Evolutionary conservation across 345 rosid genomes (phyloP).

Genomic region (Eucalyptus cloeziana): DNA sequence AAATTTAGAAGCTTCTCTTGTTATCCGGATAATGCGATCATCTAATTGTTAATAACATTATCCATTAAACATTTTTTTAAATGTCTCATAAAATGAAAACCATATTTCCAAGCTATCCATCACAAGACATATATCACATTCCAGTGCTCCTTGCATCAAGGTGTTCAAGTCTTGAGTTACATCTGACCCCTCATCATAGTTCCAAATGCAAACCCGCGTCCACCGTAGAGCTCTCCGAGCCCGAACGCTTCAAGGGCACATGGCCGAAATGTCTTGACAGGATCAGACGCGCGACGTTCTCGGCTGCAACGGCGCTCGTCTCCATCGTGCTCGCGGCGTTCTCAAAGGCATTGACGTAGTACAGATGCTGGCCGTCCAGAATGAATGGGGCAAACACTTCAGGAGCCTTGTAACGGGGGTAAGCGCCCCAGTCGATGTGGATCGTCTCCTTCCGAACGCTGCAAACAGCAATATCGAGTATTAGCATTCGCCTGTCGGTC

Average conservation of each 20-base stretch:
- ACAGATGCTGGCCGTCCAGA: constrained; percentile 63
- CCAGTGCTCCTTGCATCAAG: not conserved
- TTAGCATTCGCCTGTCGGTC: not conserved
- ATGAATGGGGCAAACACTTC: constrained; percentile 83
- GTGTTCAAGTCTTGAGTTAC: accelerated
- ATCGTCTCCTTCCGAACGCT: constrained; percentile 59
- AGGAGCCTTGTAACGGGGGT: constrained; percentile 79
- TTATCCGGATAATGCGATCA: not conserved
- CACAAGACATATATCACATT: not conserved
- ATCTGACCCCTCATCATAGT: constrained; percentile 12
- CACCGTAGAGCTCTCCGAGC: constrained; percentile 10
- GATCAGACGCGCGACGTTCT: constrained; percentile 81
- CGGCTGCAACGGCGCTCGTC: constrained; percentile 87
- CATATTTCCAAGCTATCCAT: not conserved
- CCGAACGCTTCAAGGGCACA: not conserved
- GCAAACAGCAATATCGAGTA: not conserved
- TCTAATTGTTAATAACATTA: not conserved
- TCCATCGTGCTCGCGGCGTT: constrained; percentile 95
- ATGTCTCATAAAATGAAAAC: not conserved
- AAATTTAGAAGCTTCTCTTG: not conserved
- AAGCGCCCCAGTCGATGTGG: constrained; percentile 89
- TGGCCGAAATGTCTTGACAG: constrained; percentile 35
- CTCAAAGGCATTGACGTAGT: constrained; percentile 88
- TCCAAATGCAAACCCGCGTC: constrained; percentile 21
- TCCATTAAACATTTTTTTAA: not conserved